Evolutionary conservation across 257 asterid species (phyloP), one percentile per base, ranked within the genome.

Genomic region (Scutellaria minor): DNA sequence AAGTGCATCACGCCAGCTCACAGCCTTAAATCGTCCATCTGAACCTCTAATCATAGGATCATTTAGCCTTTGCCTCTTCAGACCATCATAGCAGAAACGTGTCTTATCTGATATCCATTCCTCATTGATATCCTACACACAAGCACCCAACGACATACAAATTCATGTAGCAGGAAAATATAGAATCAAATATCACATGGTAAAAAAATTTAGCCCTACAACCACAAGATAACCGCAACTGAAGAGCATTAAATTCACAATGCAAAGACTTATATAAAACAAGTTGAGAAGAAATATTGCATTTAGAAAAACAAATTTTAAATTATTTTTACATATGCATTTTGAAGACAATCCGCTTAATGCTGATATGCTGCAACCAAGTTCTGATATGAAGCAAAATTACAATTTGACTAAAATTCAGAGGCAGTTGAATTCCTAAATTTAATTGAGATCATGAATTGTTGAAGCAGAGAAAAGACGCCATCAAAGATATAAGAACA

Each of bases 41-140:
- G 88, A 85, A 70, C 97, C 91, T 6, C 99, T 93, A 75, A 95
- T 82, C 99, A 95, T 95, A 60, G 99, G 98, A 75, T 95, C 99
- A 77, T 90, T 95, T 66, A 95, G 80, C 86, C 99, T 88, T 77
- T 95, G 99, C 83, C 98, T 90, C 95, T 95, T 95, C 76, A 95
- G 83, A 74, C 98, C 99, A 81, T 95, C 99, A 69, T 95, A 95
- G 83, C 77, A 92, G 88, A 95, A 95, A 65, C 99, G 97, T 18
- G 98, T 95, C 83, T 92, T 95, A 75, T 95, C 99, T 62, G 99
- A 95, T 80, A 95, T 95, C 99, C 99, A 95, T 80, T 95, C 99
- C 77, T 95, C 99, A 67, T 95, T 95, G 78, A 95, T 95, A 71
- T 90, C 99, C 99, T 88, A 85, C 70, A 83, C 31, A 73, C 14